Percentiles rank a stretch among this genome's conserved stretches.
Evolutionary conservation across 805 yeast genomes (phyloP).

Genomic region (Suhomyces prunicola): DNA sequence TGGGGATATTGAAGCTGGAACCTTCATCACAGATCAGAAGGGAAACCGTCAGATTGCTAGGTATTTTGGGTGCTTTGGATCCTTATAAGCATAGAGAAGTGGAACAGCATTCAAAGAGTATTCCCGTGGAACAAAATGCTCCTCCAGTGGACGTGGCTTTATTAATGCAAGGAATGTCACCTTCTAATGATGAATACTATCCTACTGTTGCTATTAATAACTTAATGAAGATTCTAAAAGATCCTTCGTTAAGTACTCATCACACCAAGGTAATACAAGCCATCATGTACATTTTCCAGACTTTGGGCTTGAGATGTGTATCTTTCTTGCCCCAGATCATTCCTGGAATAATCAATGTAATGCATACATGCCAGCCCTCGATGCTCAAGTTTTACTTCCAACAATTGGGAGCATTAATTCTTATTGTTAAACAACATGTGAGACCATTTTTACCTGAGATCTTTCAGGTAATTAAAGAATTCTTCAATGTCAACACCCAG

Average conservation of each 20-base stretch:
- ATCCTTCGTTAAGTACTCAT: conserved; percentile 77
- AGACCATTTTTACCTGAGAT: conserved; percentile 77
- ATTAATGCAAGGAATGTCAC: conserved; percentile 91
- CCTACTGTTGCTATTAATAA: conserved; percentile 93
- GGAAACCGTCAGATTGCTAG: conserved; percentile 85
- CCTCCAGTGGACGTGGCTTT: conserved; percentile 89
- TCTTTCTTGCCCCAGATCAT: conserved; percentile 84
- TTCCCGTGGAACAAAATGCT: conserved; percentile 71
- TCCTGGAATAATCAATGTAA: conserved; percentile 82
- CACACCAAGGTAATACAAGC: conserved; percentile 95
- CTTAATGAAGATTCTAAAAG: conserved; percentile 77
- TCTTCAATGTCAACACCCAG: conserved; percentile 48
- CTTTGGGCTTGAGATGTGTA: conserved; percentile 84
- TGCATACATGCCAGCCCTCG: conserved; percentile 75
- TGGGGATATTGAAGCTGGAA: conserved; percentile 79
- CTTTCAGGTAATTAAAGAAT: conserved; percentile 71
- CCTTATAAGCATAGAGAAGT: conserved; percentile 94
- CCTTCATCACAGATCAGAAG: conserved; percentile 69
- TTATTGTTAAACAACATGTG: conserved; percentile 85
- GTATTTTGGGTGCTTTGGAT: conserved; percentile 93
- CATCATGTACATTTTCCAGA: conserved; percentile 84
- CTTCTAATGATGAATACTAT: conserved; percentile 87
- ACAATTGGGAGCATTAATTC: conserved; percentile 74
- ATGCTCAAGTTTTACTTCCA: conserved; percentile 86
- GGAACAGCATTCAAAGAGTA: conserved; percentile 61